Base-by-base conservation (phyloP, 441 rosid species). In the Arabidopsis hybrid region DNA sequence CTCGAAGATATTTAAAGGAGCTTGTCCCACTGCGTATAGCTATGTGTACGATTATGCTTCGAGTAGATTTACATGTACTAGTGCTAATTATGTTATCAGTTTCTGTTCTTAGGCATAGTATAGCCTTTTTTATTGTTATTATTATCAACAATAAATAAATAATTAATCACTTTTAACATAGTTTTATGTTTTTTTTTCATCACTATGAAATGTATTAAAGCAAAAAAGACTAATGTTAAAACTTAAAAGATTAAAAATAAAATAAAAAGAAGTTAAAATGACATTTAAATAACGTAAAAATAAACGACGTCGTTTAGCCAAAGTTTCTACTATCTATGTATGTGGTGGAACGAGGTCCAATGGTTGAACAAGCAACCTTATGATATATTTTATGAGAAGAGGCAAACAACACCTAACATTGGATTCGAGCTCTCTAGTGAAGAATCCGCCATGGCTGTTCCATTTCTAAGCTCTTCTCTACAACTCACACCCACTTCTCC, bases 11-110 rank as follows among this genome's bases (percentile, higher is more conserved):
- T 83, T 83, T 67, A 81, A 79, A 79, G 40, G 45, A 11, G 72
- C 82, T 36, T 85, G 85, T 17, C 84, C 85, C 0, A 71, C 21
- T 14, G 82, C 88, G 36, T 73, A 81, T 65, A 79, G 79, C 49
- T 79, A 79, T 18, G 83, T 80, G 3, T 81, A 75, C 50, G 83
- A 79, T 45, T 82, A 82, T 47, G 34, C 49, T 17, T 64, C 85
- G 0, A 82, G 84, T 29, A 71, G 59, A 6, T 80, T 72, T 52
- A 76, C 79, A 5, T 80, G 82, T 69, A 18, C 68, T 8, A 62
- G 47, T 3, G 68, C 83, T 14, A 74, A 81, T 64, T 85, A 83
- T 47, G 7, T 45, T 8, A 68, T 79, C 36, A 56, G 39, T 6
- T 85, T 82, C 46, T 81, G 86, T 68, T 63, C 79, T 51, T 50